Conservation (phyloP, 768 basidiomycete species). For the Xerocomus spinulosus region DNA sequence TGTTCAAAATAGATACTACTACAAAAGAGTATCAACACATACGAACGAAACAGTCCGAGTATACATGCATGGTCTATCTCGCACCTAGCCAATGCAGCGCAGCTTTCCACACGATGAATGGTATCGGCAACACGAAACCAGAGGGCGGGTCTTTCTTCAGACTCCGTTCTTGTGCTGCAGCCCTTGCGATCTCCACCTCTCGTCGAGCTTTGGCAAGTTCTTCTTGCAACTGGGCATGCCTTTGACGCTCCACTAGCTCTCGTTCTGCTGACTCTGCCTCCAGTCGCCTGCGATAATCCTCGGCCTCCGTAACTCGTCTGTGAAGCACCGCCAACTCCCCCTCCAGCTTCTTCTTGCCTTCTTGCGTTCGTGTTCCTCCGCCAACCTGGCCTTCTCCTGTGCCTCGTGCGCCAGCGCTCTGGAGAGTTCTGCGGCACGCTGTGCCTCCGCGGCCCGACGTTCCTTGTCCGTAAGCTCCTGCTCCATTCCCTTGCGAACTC, state of each 20-base stretch:
- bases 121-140: constrained; percentile 29
- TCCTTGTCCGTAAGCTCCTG: constrained; percentile 20
- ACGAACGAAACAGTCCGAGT: constrained; percentile 1
- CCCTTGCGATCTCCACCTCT: constrained; percentile 22
- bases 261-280: constrained; percentile 28
- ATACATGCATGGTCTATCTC: constrained; percentile 10
- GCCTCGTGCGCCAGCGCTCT: constrained; percentile 22
- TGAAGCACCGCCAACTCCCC: constrained; percentile 25
- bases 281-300: constrained; percentile 24
- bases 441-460: constrained; percentile 22
- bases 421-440: constrained; percentile 28
- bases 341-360: constrained; percentile 26
- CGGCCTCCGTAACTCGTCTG: constrained; percentile 25
- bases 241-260: constrained; percentile 26
- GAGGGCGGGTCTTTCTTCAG: constrained; percentile 28
- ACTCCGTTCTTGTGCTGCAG: constrained; percentile 22
- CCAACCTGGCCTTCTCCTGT: constrained; percentile 27
- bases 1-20: constrained; percentile 17
- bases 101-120: constrained; percentile 32
- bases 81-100: constrained; percentile 32
- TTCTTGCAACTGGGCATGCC: constrained; percentile 26
- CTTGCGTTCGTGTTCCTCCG: constrained; percentile 30
- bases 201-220: constrained; percentile 28
- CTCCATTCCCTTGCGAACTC: constrained; percentile 22
- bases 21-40: not conserved